Base-by-base conservation (phyloP, 2,329 filamentous ascomycete species). In the Trichoderma hamatum region DNA sequence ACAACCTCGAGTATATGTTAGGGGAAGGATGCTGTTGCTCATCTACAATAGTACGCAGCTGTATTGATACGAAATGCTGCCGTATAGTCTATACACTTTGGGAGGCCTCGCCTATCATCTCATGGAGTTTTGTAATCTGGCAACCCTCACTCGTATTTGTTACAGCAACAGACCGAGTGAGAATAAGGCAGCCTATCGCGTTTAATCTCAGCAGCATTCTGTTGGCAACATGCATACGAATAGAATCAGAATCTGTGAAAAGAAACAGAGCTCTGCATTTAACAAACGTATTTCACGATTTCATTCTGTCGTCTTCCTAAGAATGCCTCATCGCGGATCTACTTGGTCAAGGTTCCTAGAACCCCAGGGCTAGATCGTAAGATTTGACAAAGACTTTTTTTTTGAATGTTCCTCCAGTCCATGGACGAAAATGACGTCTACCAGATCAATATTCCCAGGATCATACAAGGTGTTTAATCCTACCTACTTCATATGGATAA, bases 401-500 rank as follows among this genome's bases (percentile, higher is more conserved):
- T n/a, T n/a, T n/a, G n/a, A n/a, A n/a, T n/a, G n/a, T n/a, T n/a
- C n/a, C n/a, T n/a, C n/a, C n/a, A n/a, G n/a, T n/a, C n/a, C 58
- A 51, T 63, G 63, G 21, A 63, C 43, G 34, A 70, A 67, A 11
- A 68, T 63, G 21, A 70, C 16, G 19, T 67, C 68, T 26, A 52
- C 63, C 13, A 54, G 58, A 61, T 36, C 58, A 61, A 30, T 36
- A 19, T 30, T 26, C 28, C 36, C 36, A 14, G 59, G 51, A 34
- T 64, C 28, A 32, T 69, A 59, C 21, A 70, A 55, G 19, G 65
- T 68, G 16, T 34, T 56, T n/a, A 68, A 28, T 14, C 69, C 69
- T 26, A 64, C 52, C 19, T n/a, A 11, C 19, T 49, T 24, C 4
- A 11, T 13, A 49, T 11, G 10, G n/a, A 49, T 49, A 7, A n/a